phyloP scores from a whole-genome alignment of 192 early-diverging fungal species.

The Oehlia diaphana region DNA sequence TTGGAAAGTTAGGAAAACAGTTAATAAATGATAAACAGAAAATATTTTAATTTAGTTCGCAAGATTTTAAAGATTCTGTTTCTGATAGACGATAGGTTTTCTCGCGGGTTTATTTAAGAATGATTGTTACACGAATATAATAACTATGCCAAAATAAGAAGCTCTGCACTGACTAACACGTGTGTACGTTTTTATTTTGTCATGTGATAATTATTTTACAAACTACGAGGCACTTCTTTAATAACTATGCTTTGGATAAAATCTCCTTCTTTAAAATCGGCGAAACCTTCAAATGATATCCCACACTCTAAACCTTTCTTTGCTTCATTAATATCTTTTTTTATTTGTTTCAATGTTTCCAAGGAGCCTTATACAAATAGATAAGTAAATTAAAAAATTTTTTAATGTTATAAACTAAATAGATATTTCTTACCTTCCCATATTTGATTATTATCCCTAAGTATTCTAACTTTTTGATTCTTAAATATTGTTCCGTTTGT shows the following conservation, averaged over 20 bases:
- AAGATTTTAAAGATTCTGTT: no score
- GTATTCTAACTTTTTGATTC: slow-evolving; percentile 61
- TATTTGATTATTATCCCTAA: slow-evolving; percentile 66
- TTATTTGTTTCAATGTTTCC: slow-evolving; percentile 81
- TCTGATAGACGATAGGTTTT: no score
- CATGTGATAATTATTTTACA: slow-evolving; percentile 23
- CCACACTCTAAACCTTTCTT: slow-evolving; percentile 97
- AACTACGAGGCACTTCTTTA: slow-evolving; percentile 56
- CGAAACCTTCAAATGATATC: slow-evolving; percentile 84
- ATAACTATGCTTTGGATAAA: slow-evolving; percentile 68
- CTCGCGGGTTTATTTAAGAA: no score
- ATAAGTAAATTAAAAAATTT: neutral
- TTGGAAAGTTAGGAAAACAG: neutral
- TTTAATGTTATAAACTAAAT: neutral
- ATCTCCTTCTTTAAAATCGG: slow-evolving; percentile 80
- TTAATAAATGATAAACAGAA: neutral
- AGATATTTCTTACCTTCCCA: slow-evolving; percentile 63
- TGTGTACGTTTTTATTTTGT: no score
- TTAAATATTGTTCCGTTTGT: slow-evolving; percentile 70
- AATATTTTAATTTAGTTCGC: no score
- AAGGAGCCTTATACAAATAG: slow-evolving; percentile 47
- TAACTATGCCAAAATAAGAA: no score
- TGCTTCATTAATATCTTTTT: slow-evolving; percentile 87
- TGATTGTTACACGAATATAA: no score
- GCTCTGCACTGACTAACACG: no score